Evolutionary conservation across 805 yeast genomes (phyloP).

Genomic region (Candida stauntonica): DNA sequence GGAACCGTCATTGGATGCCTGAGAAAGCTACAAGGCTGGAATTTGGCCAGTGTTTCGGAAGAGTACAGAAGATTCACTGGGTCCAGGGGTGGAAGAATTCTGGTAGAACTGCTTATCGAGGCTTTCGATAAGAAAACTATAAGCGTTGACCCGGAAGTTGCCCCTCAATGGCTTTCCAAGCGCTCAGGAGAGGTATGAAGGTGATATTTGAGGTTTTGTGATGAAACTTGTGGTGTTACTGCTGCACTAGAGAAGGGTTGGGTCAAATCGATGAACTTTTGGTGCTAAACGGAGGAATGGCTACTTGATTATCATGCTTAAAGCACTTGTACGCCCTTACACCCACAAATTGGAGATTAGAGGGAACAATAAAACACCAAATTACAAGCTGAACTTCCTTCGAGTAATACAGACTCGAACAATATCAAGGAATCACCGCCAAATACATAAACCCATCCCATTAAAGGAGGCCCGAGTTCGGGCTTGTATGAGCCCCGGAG

Average conservation of each 20-base stretch:
- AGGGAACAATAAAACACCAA: too few relatives aligned
- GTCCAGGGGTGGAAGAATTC: slow-evolving; percentile 82
- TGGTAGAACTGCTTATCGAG: slow-evolving; percentile 88
- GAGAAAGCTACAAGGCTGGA: slow-evolving; percentile 95
- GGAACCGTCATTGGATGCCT: slow-evolving; percentile 96
- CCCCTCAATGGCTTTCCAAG: slow-evolving; percentile 44
- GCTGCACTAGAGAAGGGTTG: neutral
- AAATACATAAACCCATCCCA: too few relatives aligned
- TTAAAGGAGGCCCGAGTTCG: too few relatives aligned
- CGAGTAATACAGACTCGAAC: too few relatives aligned
- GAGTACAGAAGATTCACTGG: slow-evolving; percentile 95
- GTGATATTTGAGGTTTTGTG: neutral
- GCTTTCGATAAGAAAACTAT: slow-evolving; percentile 49
- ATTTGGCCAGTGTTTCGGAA: slow-evolving; percentile 85
- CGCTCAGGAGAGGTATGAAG: neutral
- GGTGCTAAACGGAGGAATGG: too few relatives aligned
- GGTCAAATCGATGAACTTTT: too few relatives aligned
- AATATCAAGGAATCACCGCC: too few relatives aligned
- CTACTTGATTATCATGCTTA: too few relatives aligned
- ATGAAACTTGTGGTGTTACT: neutral
- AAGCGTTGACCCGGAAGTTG: slow-evolving; percentile 35
- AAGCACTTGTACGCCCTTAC: too few relatives aligned
- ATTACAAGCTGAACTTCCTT: too few relatives aligned
- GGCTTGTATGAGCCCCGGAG: too few relatives aligned
- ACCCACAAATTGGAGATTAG: too few relatives aligned